phyloP scores from a whole-genome alignment of 305 asterid species.

The Fraxinus dipetala region DNA sequence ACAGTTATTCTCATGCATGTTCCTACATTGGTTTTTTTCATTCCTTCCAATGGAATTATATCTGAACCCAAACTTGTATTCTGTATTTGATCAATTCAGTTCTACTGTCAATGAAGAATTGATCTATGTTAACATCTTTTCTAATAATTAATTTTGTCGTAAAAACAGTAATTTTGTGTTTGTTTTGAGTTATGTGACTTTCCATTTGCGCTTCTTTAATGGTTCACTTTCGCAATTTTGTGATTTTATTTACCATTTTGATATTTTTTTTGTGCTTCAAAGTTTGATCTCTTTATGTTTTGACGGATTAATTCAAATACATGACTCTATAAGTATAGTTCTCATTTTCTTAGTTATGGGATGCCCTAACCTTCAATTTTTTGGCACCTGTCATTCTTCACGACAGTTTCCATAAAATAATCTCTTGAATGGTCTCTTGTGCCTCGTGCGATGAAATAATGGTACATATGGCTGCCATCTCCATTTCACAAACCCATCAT shows the following conservation, averaged over 20 bases:
- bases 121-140: not conserved
- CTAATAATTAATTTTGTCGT: not conserved
- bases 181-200: not conserved
- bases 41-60: constrained; percentile 16
- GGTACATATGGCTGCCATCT: constrained; percentile 68
- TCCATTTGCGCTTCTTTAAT: not conserved
- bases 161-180: not conserved
- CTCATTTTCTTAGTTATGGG: not conserved
- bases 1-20: not conserved
- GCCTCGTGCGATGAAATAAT: not conserved
- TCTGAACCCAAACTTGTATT: constrained; percentile 13
- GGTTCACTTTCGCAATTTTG: not conserved
- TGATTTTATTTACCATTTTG: not conserved
- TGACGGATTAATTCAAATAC: not conserved
- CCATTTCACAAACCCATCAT: constrained; percentile 60
- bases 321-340: not conserved
- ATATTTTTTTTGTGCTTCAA: not conserved
- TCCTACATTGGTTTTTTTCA: not conserved
- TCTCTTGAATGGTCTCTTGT: not conserved
- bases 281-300: not conserved
- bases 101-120: not conserved
- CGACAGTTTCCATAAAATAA: not conserved
- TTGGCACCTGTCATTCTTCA: not conserved
- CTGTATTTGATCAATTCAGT: not conserved
- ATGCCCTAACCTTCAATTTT: not conserved